These are phyloP conservation scores for Deinandra increscens DNA, from an alignment of 129 eudicot species.

Conservation along the genomic window DNA sequence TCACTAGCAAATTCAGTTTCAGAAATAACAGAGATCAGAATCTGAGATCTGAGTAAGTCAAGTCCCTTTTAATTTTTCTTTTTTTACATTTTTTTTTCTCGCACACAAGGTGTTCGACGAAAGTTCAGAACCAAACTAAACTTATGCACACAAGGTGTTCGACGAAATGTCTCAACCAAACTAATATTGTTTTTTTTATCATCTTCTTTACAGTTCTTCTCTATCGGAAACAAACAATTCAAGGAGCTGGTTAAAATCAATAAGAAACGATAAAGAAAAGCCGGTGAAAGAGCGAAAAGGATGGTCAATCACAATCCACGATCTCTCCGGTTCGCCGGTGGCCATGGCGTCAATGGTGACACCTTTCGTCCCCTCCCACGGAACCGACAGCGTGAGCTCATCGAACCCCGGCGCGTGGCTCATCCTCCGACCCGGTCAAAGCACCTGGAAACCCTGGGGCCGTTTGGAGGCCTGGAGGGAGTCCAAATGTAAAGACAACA, in stretches of 20 bases:
- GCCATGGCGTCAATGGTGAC: conserved; percentile 98
- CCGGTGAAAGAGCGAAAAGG: conserved; percentile 75
- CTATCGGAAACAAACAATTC: conserved; percentile 57
- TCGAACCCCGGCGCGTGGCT: conserved; percentile 99
- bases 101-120: conserved; percentile 20
- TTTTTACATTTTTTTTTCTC: background rate
- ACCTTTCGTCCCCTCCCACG: conserved; percentile 87
- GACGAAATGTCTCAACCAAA: conserved; percentile 12
- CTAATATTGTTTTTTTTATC: background rate
- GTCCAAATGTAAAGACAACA: conserved; percentile 31
- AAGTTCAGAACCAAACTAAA: background rate
- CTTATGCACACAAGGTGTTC: conserved; percentile 20
- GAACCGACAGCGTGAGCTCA: conserved; percentile 61
- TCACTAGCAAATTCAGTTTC: conserved; percentile 82
- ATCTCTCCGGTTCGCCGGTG: conserved; percentile 90
- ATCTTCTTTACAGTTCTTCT: conserved; percentile 49
- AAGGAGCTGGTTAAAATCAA: conserved; percentile 53
- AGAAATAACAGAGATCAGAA: conserved; percentile 54
- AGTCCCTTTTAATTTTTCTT: no score
- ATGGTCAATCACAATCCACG: conserved; percentile 94
- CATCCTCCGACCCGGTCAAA: conserved; percentile 74
- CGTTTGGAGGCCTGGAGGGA: conserved; percentile 92
- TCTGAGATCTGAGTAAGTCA: conserved; percentile 77
- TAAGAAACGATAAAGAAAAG: conserved; percentile 40
- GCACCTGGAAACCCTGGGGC: conserved; percentile 99